These are phyloP conservation scores for Ophiostoma montium DNA, from an alignment of 2,329 filamentous ascomycete species.

Conservation along the genomic window DNA sequence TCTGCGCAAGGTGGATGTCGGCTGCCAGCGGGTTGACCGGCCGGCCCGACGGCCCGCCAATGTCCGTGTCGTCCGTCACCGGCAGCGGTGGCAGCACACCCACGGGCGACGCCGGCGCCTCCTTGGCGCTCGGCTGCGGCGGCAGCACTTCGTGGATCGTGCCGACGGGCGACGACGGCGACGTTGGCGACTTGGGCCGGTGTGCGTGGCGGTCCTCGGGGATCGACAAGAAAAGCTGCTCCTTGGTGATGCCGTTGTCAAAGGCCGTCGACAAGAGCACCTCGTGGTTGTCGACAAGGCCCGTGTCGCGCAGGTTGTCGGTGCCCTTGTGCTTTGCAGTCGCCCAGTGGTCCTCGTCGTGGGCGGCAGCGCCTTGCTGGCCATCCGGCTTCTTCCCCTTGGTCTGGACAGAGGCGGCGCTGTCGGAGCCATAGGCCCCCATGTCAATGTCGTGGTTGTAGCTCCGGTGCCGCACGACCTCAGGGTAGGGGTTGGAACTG, in stretches of 20 bases:
- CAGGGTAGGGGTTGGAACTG: neutral
- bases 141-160: slow-evolving; percentile 32
- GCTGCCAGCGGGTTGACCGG: slow-evolving; percentile 39
- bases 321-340: slow-evolving; percentile 45
- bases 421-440: slow-evolving; percentile 22
- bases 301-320: slow-evolving; percentile 55
- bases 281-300: slow-evolving; percentile 54
- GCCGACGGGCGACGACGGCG: neutral
- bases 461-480: slow-evolving; percentile 33
- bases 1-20: slow-evolving; percentile 57
- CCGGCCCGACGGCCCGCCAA: slow-evolving; percentile 49
- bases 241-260: neutral
- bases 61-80: slow-evolving; percentile 63
- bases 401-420: neutral
- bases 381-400: neutral
- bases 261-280: slow-evolving; percentile 45
- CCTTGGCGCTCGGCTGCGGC: slow-evolving; percentile 32
- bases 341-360: slow-evolving; percentile 64
- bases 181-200: neutral
- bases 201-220: neutral
- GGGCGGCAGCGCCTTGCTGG: slow-evolving; percentile 59
- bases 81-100: slow-evolving; percentile 61
- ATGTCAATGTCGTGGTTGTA: slow-evolving; percentile 65
- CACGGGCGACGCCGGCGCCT: slow-evolving; percentile 29
- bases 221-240: neutral